Evolutionary conservation across 257 asterid species (phyloP), one percentile per base, ranked within the genome.

Genomic region (Penstemon davidsonii): DNA sequence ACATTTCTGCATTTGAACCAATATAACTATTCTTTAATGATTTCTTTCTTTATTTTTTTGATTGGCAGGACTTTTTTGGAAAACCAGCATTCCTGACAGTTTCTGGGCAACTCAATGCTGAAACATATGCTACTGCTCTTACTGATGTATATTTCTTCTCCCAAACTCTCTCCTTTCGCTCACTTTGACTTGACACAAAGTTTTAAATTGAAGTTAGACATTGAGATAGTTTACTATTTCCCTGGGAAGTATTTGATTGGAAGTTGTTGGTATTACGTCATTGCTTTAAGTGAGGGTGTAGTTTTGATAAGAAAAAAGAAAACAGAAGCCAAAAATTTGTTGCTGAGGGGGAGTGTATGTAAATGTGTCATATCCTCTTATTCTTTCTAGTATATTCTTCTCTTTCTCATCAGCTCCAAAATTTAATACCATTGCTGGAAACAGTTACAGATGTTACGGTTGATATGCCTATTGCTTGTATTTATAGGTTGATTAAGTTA

Each of bases 71-170:
- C 83, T 94, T 91, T 75, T 94, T 94, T 70, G 97, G 97, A 68
- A 91, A 85, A 76, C 97, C 90, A 67, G 96, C 99, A 55, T 94
- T 91, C 74, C 80, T 94, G 75, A 94, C 99, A 18, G 97, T 94
- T 19, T 94, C 99, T 43, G 99, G 99, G 61, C 99, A 91, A 81
- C 93, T 91, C 72, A 94, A 91, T 79, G 97, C 93, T 67, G 99
- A 94, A 88, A 81, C 97, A 81, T 91, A 94, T 79, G 97, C 99
- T 41, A 91, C 96, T 72, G 96, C 99, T 62, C 95, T 94, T 55
- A 77, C 95, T 58, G 97, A 94, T 86, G 99, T 94, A 94, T 64
- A 39, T 40, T 46, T 43, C 69, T 79, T 67, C 62, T 61, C 55
- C 52, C 7, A 15, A 19, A 50, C 57, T 51, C 33, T 25, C 33